Conservation (phyloP, 306 rosid species). For the Sesbania bispinosa region DNA sequence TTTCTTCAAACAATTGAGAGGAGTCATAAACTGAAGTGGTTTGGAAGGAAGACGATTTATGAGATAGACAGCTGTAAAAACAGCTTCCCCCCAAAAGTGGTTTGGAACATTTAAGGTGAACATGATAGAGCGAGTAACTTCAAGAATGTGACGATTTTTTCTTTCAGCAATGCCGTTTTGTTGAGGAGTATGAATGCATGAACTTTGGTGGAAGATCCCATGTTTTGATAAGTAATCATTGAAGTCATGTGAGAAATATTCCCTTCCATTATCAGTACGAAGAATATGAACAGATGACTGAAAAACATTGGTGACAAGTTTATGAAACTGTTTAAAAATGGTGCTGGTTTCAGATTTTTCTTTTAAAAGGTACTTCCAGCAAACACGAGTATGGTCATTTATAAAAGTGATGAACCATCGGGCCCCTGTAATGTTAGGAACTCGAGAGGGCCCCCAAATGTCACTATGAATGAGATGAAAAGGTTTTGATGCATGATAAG, state of each 20-base stretch:
- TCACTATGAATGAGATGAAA: too few relatives aligned
- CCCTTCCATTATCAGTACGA: neutral
- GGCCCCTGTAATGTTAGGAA: neutral
- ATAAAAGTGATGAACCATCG: neutral
- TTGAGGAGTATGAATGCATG: neutral
- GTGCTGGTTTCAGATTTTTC: too few relatives aligned
- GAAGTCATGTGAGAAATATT: neutral
- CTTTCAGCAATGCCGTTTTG: too few relatives aligned
- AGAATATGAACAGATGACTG: neutral
- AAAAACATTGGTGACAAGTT: neutral
- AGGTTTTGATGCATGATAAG: neutral
- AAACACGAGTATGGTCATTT: neutral
- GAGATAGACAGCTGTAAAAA: too few relatives aligned
- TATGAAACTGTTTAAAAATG: too few relatives aligned
- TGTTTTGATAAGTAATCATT: neutral
- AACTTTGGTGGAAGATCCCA: too few relatives aligned
- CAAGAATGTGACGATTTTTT: neutral
- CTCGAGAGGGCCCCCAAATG: too few relatives aligned
- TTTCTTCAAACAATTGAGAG: too few relatives aligned
- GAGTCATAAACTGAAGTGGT: too few relatives aligned
- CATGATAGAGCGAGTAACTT: neutral
- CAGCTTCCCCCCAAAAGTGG: neutral
- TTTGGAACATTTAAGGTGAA: neutral
- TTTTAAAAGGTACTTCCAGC: neutral
- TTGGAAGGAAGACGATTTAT: too few relatives aligned